Conservation (phyloP, 139 green algal genomes). For the Chlorella vulgaris region DNA sequence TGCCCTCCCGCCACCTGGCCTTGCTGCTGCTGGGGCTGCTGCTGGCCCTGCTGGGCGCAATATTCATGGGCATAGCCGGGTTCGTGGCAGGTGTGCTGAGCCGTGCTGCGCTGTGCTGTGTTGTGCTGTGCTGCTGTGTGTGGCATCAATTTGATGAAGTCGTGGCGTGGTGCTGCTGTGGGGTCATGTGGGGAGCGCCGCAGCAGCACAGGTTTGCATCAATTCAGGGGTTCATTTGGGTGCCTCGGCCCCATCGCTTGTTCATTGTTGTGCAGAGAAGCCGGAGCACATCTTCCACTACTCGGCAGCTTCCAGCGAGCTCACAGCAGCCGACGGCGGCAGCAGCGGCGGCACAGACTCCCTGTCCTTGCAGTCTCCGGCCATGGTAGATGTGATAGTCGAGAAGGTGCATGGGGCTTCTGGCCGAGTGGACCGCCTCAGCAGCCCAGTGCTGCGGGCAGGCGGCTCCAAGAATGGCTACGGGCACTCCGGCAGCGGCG, state of each 20-base stretch:
- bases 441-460: constrained; percentile 17
- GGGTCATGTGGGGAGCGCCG: too few species aligned
- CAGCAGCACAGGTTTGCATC: neutral
- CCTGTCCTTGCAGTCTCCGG: neutral
- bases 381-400: constrained; percentile 6
- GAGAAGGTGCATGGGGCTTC: constrained; percentile 10
- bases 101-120: neutral
- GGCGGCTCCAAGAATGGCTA: neutral
- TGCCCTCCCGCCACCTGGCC: constrained; percentile 27
- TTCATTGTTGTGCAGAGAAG: constrained; percentile 25
- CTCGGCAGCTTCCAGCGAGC: constrained; percentile 2
- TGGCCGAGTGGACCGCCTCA: constrained; percentile 1
- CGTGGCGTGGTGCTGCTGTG: neutral
- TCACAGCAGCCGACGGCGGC: neutral
- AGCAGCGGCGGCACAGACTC: neutral
- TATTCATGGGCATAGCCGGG: constrained; percentile 42
- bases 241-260: too few species aligned
- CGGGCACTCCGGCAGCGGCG: neutral
- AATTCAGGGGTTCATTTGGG: neutral
- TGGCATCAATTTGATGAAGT: too few species aligned
- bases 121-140: too few species aligned
- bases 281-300: constrained; percentile 30
- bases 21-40: constrained; percentile 37
- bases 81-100: constrained; percentile 8
- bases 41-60: constrained; percentile 40